These are phyloP conservation scores for Diophrys sp. DNA, from an alignment of 73 alveolate genomes.

Conservation along the genomic window DNA sequence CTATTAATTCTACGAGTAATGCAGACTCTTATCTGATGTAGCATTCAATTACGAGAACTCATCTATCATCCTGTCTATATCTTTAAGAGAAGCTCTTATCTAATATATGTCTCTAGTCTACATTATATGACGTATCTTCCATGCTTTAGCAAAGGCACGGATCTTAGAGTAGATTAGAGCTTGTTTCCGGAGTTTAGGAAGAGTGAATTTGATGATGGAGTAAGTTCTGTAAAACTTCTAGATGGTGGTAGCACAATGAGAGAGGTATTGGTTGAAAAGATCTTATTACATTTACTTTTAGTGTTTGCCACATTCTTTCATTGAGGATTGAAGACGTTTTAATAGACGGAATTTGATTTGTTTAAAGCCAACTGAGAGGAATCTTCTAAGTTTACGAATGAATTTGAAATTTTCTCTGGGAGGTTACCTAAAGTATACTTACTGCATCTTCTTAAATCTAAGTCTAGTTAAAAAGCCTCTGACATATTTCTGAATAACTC, in stretches of 20 bases:
- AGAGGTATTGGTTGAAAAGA: constrained; percentile 14
- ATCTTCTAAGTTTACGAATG: constrained; percentile 37
- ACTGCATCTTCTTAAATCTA: not conserved
- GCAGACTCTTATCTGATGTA: not conserved
- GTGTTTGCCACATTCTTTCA: constrained; percentile 5
- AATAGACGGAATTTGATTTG: constrained; percentile 6
- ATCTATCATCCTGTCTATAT: not conserved
- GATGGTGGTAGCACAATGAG: constrained; percentile 31
- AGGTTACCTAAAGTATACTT: not conserved
- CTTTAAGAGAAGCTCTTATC: not conserved
- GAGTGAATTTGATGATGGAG: not conserved
- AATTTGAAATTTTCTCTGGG: constrained; percentile 6
- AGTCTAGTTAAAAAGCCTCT: not conserved
- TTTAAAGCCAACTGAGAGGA: constrained; percentile 35
- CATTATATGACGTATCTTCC: constrained; percentile 1
- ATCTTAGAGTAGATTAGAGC: not conserved
- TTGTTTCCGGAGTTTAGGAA: not conserved
- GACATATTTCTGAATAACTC: not conserved
- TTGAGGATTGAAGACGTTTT: not conserved
- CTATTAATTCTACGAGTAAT: not conserved
- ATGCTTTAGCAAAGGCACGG: not conserved
- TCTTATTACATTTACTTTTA: constrained; percentile 5
- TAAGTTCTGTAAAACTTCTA: constrained; percentile 41
- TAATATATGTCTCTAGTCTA: not conserved
- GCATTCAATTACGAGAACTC: not conserved